These are phyloP conservation scores for Zalaria sp. DNA, from an alignment of 2,329 filamentous ascomycete species.

Conservation along the genomic window DNA sequence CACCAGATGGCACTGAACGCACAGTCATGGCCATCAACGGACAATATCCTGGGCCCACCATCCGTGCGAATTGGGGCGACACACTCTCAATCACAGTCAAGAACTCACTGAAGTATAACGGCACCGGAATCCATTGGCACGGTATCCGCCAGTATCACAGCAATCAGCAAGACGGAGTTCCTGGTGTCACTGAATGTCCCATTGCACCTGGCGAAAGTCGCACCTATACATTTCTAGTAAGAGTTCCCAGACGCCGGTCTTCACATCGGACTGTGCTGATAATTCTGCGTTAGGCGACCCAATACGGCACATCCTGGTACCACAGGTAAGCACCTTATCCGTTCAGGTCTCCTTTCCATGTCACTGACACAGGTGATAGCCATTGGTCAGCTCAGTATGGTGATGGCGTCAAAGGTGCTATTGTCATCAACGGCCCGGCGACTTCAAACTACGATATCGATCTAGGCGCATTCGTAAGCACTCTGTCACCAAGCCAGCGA, in stretches of 20 bases:
- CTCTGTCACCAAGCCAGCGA: not conserved
- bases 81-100: constrained; percentile 38
- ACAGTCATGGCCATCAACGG: constrained; percentile 41
- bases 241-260: too few relatives aligned
- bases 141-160: constrained; percentile 43
- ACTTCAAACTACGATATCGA: constrained; percentile 24
- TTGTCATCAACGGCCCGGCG: constrained; percentile 25
- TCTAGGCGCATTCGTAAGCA: constrained; percentile 13
- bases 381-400: constrained; percentile 19
- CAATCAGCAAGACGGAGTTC: constrained; percentile 44
- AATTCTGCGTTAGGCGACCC: not conserved
- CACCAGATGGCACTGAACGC: constrained; percentile 26
- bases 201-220: constrained; percentile 41
- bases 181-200: constrained; percentile 51
- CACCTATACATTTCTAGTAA: constrained; percentile 23
- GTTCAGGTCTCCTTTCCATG: constrained; percentile 15
- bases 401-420: constrained; percentile 23
- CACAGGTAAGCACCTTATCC: constrained; percentile 9
- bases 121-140: constrained; percentile 49
- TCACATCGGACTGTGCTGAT: too few relatives aligned
- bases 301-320: constrained; percentile 19
- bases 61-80: constrained; percentile 34
- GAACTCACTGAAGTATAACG: constrained; percentile 38
- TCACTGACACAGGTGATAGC: constrained; percentile 16
- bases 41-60: constrained; percentile 48